These are phyloP conservation scores for Sicyos baderoa DNA, from an alignment of 306 rosid genomes.

Conservation along the genomic window DNA sequence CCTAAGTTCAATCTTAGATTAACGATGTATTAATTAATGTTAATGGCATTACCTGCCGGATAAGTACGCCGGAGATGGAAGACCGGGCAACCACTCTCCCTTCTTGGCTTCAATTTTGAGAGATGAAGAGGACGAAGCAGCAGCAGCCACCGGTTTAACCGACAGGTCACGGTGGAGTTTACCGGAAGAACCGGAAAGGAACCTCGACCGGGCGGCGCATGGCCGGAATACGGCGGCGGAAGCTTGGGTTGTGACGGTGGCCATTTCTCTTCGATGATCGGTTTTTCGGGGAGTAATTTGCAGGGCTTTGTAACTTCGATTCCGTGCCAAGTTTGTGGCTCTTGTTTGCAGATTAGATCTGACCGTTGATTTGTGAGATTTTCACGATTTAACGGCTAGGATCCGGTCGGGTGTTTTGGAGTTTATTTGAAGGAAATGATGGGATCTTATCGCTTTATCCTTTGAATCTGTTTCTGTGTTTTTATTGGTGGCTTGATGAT, in stretches of 20 bases:
- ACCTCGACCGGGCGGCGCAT: slow-evolving; percentile 48
- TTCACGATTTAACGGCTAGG: slow-evolving; percentile 41
- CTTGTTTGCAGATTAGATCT: slow-evolving; percentile 17
- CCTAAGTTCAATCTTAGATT: too few relatives aligned
- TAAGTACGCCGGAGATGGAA: slow-evolving; percentile 75
- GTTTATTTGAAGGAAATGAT: slow-evolving; percentile 16
- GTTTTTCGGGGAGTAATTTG: background rate
- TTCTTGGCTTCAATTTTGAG: slow-evolving; percentile 77
- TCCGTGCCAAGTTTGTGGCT: slow-evolving; percentile 47
- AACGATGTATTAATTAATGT: too few relatives aligned
- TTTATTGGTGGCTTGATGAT: slow-evolving; percentile 48
- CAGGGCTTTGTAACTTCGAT: slow-evolving; percentile 37
- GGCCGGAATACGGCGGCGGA: slow-evolving; percentile 84
- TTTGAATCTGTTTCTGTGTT: slow-evolving; percentile 39
- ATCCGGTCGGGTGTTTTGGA: slow-evolving; percentile 18
- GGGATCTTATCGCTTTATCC: slow-evolving; percentile 82
- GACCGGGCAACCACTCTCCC: slow-evolving; percentile 96
- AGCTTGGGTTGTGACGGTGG: slow-evolving; percentile 84
- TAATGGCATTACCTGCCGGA: slow-evolving; percentile 47
- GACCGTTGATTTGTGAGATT: slow-evolving; percentile 40
- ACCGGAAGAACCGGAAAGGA: slow-evolving; percentile 60
- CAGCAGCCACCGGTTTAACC: slow-evolving; percentile 36
- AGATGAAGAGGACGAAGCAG: slow-evolving; percentile 34
- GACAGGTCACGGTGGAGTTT: slow-evolving; percentile 53
- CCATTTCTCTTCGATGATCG: slow-evolving; percentile 41